Conservation (phyloP, 441 rosid genomes). For the Adansonia madagascariensis region DNA sequence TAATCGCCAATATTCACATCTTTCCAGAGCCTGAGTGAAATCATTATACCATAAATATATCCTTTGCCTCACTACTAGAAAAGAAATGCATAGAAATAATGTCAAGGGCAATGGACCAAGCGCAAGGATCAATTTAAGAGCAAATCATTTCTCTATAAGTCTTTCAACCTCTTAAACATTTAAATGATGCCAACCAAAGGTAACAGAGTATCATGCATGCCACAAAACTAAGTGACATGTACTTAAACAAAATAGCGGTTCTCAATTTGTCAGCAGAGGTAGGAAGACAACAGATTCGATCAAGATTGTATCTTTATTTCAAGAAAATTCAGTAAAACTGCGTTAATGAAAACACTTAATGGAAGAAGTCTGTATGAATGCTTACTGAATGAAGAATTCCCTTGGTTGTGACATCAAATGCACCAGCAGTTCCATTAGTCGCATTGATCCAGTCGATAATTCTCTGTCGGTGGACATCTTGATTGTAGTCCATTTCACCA, state of each 20-base stretch:
- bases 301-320: not conserved
- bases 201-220: slow-evolving; percentile 1
- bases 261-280: not conserved
- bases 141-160: not conserved
- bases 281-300: too few species aligned
- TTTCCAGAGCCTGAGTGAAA: slow-evolving; percentile 63
- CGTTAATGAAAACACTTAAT: not conserved
- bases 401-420: slow-evolving; percentile 97
- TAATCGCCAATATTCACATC: slow-evolving; percentile 93
- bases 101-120: not conserved
- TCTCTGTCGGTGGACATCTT: slow-evolving; percentile 97
- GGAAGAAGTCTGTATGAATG: slow-evolving; percentile 17
- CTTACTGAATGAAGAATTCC: slow-evolving; percentile 93
- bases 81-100: not conserved
- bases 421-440: slow-evolving; percentile 82
- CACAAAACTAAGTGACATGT: slow-evolving; percentile 15
- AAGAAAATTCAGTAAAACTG: not conserved
- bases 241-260: slow-evolving; percentile 18
- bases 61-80: not conserved
- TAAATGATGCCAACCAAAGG: slow-evolving; percentile 1
- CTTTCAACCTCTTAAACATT: not conserved
- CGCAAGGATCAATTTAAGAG: not conserved
- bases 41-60: slow-evolving; percentile 18
- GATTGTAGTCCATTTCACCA: slow-evolving; percentile 87
- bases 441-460: slow-evolving; percentile 92